Conservation (phyloP, 2,329 filamentous ascomycete genomes). For the Onygenales sp. region DNA sequence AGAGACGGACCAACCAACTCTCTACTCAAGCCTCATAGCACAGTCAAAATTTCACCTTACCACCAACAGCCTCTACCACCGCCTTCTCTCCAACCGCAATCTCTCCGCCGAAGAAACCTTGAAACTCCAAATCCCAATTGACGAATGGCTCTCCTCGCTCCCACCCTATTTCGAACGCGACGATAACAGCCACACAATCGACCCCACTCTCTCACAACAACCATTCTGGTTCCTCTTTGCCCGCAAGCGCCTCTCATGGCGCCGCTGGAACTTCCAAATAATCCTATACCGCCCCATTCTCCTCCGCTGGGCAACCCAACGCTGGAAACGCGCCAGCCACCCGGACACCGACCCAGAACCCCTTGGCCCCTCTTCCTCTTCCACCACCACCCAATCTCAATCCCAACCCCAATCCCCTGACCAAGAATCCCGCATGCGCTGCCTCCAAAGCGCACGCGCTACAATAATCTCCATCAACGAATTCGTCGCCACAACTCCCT, state of each 20-base stretch:
- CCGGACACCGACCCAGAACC: too few species aligned
- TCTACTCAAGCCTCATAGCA: conserved; percentile 35
- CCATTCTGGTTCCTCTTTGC: conserved; percentile 5
- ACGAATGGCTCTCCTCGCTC: conserved; percentile 33
- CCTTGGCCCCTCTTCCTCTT: not conserved
- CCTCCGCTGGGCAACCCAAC: conserved; percentile 29
- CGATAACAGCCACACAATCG: conserved; percentile 24
- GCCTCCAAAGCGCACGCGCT: conserved; percentile 30
- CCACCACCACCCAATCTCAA: not conserved
- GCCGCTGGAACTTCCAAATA: conserved; percentile 35
- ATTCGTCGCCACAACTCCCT: conserved; percentile 31
- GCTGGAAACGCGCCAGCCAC: conserved; percentile 17
- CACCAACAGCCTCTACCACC: conserved; percentile 37
- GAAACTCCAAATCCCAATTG: conserved; percentile 32
- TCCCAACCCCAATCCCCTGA: not conserved
- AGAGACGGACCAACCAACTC: conserved; percentile 29
- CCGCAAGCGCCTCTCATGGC: conserved; percentile 25
- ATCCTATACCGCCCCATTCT: conserved; percentile 35
- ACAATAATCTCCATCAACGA: conserved; percentile 34
- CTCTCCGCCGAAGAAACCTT: conserved; percentile 33
- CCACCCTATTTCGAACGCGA: conserved; percentile 29
- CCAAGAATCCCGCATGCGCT: conserved; percentile 16
- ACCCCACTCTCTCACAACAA: conserved; percentile 27
- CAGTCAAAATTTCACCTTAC: conserved; percentile 35
- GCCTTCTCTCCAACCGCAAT: conserved; percentile 33